Evolutionary conservation across 192 early-diverging fungal genomes (phyloP).

Genomic region (Radiomyces spectabilis): DNA sequence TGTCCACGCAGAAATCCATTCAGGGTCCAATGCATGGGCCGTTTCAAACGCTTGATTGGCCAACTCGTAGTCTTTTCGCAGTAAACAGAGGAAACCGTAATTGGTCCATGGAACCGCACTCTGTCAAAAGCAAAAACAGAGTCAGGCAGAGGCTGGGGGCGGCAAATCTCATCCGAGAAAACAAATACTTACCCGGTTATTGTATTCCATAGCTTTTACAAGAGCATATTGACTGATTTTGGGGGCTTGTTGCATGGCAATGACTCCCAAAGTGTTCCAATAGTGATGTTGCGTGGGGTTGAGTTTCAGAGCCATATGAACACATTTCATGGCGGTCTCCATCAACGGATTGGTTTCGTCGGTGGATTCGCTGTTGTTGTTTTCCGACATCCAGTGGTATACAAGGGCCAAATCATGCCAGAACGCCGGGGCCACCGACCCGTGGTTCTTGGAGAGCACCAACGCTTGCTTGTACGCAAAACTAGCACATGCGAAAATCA

Average conservation of each 20-base stretch:
- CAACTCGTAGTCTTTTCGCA: constrained; percentile 65
- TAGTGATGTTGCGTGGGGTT: constrained; percentile 46
- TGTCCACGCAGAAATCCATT: constrained; percentile 69
- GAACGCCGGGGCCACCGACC: constrained; percentile 26
- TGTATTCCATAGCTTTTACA: constrained; percentile 67
- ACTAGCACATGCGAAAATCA: constrained; percentile 36
- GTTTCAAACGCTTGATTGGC: constrained; percentile 64
- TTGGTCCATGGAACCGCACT: constrained; percentile 69
- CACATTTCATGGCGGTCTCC: constrained; percentile 31
- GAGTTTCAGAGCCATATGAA: constrained; percentile 53
- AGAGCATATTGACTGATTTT: constrained; percentile 79
- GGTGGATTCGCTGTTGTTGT: too few species aligned
- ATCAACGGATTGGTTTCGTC: too few species aligned
- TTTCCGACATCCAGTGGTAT: constrained; percentile 34
- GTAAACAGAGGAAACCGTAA: constrained; percentile 73
- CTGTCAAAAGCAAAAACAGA: constrained; percentile 28
- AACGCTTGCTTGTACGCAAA: constrained; percentile 47
- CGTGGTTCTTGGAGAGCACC: constrained; percentile 31
- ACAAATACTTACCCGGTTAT: constrained; percentile 55
- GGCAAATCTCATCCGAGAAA: not conserved
- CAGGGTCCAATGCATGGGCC: constrained; percentile 72
- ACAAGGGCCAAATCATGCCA: constrained; percentile 48
- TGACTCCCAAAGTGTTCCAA: constrained; percentile 72
- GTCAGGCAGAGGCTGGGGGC: not conserved
- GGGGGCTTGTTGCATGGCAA: constrained; percentile 36